Evolutionary conservation across 2,329 filamentous ascomycete genomes (phyloP), one percentile per base, ranked within the genome.

Genomic region (Lecanosticta acicola): DNA sequence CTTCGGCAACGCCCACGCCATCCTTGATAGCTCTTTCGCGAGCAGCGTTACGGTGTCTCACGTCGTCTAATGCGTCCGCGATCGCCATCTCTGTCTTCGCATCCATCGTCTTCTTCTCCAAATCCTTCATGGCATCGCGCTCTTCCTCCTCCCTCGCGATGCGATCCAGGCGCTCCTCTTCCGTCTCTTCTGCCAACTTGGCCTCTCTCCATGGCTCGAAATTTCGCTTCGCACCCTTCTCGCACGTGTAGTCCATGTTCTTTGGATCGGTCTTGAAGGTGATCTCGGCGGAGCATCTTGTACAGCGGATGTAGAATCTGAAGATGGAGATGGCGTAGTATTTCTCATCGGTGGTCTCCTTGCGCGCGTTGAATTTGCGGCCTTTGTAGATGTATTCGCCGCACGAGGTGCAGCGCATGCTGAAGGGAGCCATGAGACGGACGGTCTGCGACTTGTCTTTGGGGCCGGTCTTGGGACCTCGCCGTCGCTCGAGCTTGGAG

Each of bases 21-120:
- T 70, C 65, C 2, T 80, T 81, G 60, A 81, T 80, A 7, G 83
- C 84, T 54, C 85, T 77, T 66, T 94, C 87, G 40, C 93, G 81
- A 53, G 89, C 76, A 5, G 93, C 93, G 69, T 98, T 98, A 54
- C 91, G 74, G 42, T 87, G 91, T 45, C 91, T 77, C 46, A 98
- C 96, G 70, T 96, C 90, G 66, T 98, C 93, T 45, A 98, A 71
- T 5, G 90, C 91, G 71, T 98, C 93, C 1, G 93, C 93, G 36
- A 96, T 87, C 14, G 86, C 87, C 90, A 98, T 98, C 68, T 98
- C 93, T 33, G 85, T 78, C 72, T 93, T 90, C 1, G 90, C 90
- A 66, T 98, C 93, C 17, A 85, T 72, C 45, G 91, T 95, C 72
- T 97, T 97, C 53, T 85, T 84, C 70, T 98, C 93, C 38, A 98